Evolutionary conservation across 179 eudicot genomes (phyloP), one percentile per base, ranked within the genome.

Genomic region (Heliamphora pulchella): DNA sequence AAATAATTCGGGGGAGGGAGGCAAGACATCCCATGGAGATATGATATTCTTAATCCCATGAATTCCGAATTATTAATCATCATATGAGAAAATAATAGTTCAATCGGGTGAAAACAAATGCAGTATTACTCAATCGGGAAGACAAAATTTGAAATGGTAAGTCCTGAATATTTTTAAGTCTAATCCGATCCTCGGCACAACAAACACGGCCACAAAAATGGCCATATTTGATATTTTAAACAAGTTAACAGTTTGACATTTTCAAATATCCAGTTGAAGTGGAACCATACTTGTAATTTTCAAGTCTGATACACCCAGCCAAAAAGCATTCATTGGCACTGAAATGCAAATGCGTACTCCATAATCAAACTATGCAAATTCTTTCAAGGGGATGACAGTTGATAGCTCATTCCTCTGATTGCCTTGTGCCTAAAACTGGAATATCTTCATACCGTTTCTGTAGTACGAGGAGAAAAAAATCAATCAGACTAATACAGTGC

Each of bases 361-460:
- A 8, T 31, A 31, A 18, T 10, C 68, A 64, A 7, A 64, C 22
- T 18, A 22, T 8, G 9, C 0, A 31, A 3, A 43, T 9, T 39
- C 3, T 31, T 43, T 31, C 44, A 65, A 44, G 44, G 47, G 47
- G 70, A 65, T 22, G 44, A 39, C 70, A 65, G 47, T 31, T 65
- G 51, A 48, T 22, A 65, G 15, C 7, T 51, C 76, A 73, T 53
- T 73, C 31, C 11, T 73, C 76, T 72, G 17, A 5, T 51, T 51
- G 61, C 76, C 76, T 72, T 22, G 59, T 72, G 20, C 93, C 93
- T 65, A 89, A 77, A 78, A 82, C 91, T 64, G 93, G 62, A 67
- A 90, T 90, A 80, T 90, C 93, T 81, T 90, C 91, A n/a, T 85
- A 90, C 63, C 90, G 93, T 79, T 90, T 90, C 90, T 90, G 91